Conservation (phyloP, 2,329 filamentous ascomycete species). For the Fusarium solani-melongenae region DNA sequence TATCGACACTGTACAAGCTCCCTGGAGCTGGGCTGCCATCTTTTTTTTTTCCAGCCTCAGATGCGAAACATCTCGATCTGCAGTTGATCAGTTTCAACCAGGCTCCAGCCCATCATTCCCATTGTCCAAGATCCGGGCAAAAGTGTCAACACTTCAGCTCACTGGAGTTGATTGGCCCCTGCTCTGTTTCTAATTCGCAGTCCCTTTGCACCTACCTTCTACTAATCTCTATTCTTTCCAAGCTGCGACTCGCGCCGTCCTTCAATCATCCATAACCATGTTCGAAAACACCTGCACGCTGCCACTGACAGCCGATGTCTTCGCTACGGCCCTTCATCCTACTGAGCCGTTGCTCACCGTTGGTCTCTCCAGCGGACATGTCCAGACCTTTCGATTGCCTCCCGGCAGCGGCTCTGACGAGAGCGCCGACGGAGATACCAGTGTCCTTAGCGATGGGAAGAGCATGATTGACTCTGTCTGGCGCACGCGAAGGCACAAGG, state of each 20-base stretch:
- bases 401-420: constrained; percentile 62
- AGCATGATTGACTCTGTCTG: constrained; percentile 85
- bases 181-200: not conserved
- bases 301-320: constrained; percentile 86
- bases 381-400: constrained; percentile 83
- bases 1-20: not conserved
- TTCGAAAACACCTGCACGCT: constrained; percentile 93
- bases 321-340: constrained; percentile 88
- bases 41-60: not conserved
- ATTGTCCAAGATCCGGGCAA: not conserved
- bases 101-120: not conserved
- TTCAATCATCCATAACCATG: constrained; percentile 61
- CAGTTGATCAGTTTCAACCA: not conserved
- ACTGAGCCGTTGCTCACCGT: constrained; percentile 85
- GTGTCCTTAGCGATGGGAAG: constrained; percentile 69
- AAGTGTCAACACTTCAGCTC: not conserved
- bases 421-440: constrained; percentile 61
- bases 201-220: not conserved
- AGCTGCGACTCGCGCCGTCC: not conserved
- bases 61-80: not conserved
- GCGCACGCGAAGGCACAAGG: constrained; percentile 91
- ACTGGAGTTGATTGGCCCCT: not conserved
- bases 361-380: constrained; percentile 85
- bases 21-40: not conserved
- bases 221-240: not conserved